Percentiles rank a stretch among this genome's conserved stretches.
These are phyloP conservation scores for Ampelocalamus luodianensis DNA, from an alignment of 176 grass and related monocot genomes.

Conservation along the genomic window DNA sequence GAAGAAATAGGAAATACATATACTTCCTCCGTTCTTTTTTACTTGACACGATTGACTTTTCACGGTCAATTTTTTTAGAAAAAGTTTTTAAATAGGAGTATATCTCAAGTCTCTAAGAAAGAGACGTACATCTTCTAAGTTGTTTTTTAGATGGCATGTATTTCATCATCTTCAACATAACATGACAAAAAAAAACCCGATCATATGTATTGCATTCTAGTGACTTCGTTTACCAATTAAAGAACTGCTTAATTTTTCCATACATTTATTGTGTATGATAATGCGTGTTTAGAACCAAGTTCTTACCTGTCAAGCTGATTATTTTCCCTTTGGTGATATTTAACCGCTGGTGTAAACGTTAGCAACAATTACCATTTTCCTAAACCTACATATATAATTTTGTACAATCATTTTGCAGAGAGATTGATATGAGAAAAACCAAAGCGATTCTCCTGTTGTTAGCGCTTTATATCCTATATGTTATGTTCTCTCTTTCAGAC, in stretches of 20 bases:
- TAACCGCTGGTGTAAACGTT: not conserved
- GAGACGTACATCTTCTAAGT: not conserved
- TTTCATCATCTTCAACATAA: constrained; percentile 11
- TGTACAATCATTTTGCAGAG: not conserved
- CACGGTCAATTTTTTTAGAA: no score
- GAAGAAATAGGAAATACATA: not conserved
- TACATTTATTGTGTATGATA: not conserved
- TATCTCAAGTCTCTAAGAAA: not conserved
- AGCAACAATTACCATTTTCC: not conserved
- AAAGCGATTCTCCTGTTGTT: not conserved
- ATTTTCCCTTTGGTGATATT: not conserved
- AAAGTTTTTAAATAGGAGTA: no score
- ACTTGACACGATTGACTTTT: no score
- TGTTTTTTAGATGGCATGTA: constrained; percentile 5
- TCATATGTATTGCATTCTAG: not conserved
- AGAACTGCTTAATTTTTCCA: not conserved
- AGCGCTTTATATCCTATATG: no score
- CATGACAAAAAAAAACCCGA: not conserved
- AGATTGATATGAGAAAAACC: not conserved
- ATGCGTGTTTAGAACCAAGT: not conserved
- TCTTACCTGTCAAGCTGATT: not conserved
- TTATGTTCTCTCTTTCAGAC: not conserved
- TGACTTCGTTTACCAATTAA: not conserved
- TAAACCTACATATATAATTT: not conserved
- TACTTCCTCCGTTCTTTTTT: no score